Evolutionary conservation across 2,329 filamentous ascomycete genomes (phyloP), one percentile per base, ranked within the genome.

Genomic region (Davidsoniella virescens): DNA sequence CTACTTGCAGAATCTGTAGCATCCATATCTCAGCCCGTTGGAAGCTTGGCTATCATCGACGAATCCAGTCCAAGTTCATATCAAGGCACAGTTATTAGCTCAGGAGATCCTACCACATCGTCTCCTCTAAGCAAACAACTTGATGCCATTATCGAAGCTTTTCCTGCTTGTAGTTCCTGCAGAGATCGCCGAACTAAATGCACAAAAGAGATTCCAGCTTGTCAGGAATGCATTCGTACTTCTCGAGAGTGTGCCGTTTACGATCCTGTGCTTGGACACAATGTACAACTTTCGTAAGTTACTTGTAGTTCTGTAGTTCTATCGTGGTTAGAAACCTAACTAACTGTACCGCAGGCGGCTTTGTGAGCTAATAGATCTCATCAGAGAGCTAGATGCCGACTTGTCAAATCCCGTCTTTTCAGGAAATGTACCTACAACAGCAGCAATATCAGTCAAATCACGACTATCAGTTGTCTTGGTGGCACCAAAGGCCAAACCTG

Each of bases 151-250:
- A 38, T 51, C 18, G 47, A 25, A 4, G 25, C 46, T 10, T 40
- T 55, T 18, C 52, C 52, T 12, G 47, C 53, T n/a, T 55, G 54
- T 17, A 54, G 52, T 17, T 52, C 36, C 14, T 55, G 54, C 36
- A 48, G 54, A 26, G 54, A 55, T 37, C 47, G 53, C 14, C 53
- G 51, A 1, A 53, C 53, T 4, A 54, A 51, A 36, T 55, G 54
- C 18, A 44, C 52, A 14, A 47, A 40, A 5, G 47, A 54, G 37
- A 39, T 55, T 10, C 54, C 54, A 5, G 42, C 52, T 6, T 55
- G 54, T 18, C 44, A 45, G 26, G 51, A 42, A 12, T 49, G 46
- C 9, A 33, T 43, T 3, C 26, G 49, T 10, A 51, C 49, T 2
- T 45, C 42, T 5, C n/a, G 49, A 25, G 49, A 51, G 17, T 51